Conservation (phyloP, 1,139 yeast species). For the Taphrina sp. region DNA sequence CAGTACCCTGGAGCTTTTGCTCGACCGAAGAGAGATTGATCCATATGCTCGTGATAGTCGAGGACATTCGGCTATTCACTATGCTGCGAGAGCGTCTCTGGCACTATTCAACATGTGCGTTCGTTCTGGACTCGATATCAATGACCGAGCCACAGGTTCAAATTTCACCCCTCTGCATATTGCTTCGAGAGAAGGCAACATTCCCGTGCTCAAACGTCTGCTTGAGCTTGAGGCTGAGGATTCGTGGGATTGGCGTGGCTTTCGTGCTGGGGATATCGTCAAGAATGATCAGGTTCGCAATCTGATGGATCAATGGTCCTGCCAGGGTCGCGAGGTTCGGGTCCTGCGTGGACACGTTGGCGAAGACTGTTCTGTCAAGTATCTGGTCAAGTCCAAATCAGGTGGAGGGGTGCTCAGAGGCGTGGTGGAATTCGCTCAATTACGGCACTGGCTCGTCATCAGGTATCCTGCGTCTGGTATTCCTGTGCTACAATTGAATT, state of each 20-base stretch:
- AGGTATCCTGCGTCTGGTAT: constrained; percentile 41
- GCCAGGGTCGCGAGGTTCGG: constrained; percentile 20
- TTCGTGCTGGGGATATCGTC: constrained; percentile 52
- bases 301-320: constrained; percentile 46
- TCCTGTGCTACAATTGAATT: constrained; percentile 38
- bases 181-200: constrained; percentile 31
- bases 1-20: constrained; percentile 53
- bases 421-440: constrained; percentile 48
- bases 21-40: constrained; percentile 41
- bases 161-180: constrained; percentile 44
- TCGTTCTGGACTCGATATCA: constrained; percentile 37
- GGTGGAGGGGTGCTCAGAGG: constrained; percentile 27
- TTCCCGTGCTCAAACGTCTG: constrained; percentile 19
- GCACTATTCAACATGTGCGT: constrained; percentile 24
- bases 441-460: constrained; percentile 45
- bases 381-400: constrained; percentile 15
- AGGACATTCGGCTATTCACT: constrained; percentile 37
- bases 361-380: constrained; percentile 30
- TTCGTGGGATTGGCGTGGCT: constrained; percentile 32
- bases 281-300: constrained; percentile 51
- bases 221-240: constrained; percentile 25
- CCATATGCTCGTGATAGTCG: constrained; percentile 38
- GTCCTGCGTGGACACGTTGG: constrained; percentile 26
- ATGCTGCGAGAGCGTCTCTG: constrained; percentile 25
- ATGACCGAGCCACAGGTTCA: constrained; percentile 37